A percentile compares a stretch with the other conserved stretches of the same genome.
Evolutionary conservation across 2,329 filamentous ascomycete species (phyloP).

Genomic region (Sporothrix humicola): DNA sequence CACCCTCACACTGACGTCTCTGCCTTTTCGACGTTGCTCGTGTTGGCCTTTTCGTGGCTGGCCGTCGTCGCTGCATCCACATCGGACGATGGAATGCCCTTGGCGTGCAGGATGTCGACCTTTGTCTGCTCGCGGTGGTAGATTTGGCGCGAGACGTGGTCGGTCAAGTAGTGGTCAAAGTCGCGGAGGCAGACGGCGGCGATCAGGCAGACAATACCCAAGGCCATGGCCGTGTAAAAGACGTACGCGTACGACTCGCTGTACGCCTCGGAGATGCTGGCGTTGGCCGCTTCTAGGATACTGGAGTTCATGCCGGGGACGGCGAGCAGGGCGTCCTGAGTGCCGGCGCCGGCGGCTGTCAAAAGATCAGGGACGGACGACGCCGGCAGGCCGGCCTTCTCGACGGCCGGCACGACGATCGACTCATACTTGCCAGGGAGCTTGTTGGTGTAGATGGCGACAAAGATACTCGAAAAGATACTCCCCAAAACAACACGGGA

Average conservation of each 20-base stretch:
- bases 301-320: neutral
- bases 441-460: slow-evolving; percentile 16
- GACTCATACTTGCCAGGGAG: neutral
- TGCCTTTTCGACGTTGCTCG: slow-evolving; percentile 10
- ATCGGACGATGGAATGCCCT: neutral
- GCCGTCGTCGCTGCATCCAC: neutral
- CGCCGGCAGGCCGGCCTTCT: neutral
- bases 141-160: slow-evolving; percentile 8
- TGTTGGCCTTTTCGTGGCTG: neutral
- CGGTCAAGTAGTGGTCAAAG: slow-evolving; percentile 9
- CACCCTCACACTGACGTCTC: neutral
- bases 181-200: neutral
- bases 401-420: neutral
- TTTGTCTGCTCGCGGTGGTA: slow-evolving; percentile 11
- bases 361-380: neutral
- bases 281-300: neutral
- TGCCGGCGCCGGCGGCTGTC: neutral
- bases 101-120: neutral
- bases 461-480: neutral
- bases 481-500: slow-evolving; percentile 1
- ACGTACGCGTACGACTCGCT: slow-evolving; percentile 9
- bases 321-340: neutral
- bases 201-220: neutral
- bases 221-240: slow-evolving; percentile 1
- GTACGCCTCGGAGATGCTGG: neutral